Base-by-base conservation (phyloP, 306 rosid species). In the Betula pendula region DNA sequence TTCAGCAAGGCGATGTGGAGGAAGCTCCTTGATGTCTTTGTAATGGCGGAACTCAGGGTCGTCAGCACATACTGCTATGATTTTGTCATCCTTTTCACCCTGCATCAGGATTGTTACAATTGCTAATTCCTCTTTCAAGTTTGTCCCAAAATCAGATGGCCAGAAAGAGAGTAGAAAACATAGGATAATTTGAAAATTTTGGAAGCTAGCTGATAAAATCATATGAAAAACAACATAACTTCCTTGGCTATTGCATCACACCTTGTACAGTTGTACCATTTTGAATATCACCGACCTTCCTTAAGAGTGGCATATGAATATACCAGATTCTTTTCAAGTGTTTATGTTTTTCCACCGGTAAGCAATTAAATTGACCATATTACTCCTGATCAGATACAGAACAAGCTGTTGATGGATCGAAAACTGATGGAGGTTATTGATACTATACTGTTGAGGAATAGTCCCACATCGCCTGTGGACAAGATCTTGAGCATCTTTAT, bases 11-110 rank as follows among this genome's bases (percentile, higher is more conserved):
- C 99, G 93, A 69, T 95, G 99, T 24, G 99, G 99, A 84, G 97
- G 88, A 85, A 95, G 86, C 81, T 92, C 94, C 73, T 88, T 89
- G 89, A 92, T 91, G 84, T 92, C 97, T 1, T 22, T 87, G 87
- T 86, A 89, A 65, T 95, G 97, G 69, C 94, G 96, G 73, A 83
- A 95, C 84, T 92, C 97, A 8, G 97, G 99, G 84, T 92, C 99
- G 76, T 95, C 97, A 27, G 97, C 97, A 80, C 99, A 95, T 49
- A 95, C 99, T 67, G 99, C 99, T 79, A 95, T 95, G 72, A 95
- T 95, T 77, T 95, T 95, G 90, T 95, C 99, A 95, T 95, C 99
- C 83, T 82, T 91, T 81, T 95, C 99, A 44, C 99, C 99, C 97
- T 95, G 85, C 71, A 86, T 59, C 75, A 81, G 56, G 75, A 74